These are phyloP conservation scores for Coemansia nantahalensis DNA, from an alignment of 192 early-diverging fungal species.

Conservation along the genomic window DNA sequence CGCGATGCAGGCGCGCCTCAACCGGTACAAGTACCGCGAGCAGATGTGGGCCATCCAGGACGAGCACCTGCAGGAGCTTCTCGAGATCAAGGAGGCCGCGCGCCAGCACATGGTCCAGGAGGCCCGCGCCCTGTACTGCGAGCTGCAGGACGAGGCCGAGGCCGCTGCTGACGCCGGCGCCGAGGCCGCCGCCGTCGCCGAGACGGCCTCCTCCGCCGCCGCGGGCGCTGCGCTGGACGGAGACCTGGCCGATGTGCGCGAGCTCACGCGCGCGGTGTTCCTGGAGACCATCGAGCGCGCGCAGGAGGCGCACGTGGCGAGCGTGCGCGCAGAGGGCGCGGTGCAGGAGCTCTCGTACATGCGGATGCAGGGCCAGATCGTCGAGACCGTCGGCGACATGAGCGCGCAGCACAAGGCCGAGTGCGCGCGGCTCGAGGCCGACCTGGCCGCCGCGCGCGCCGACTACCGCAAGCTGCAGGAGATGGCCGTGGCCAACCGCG, in stretches of 20 bases:
- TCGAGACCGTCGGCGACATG: slow-evolving; percentile 37
- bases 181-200: slow-evolving; percentile 16
- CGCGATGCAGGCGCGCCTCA: slow-evolving; percentile 16
- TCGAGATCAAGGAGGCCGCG: slow-evolving; percentile 34
- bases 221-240: slow-evolving; percentile 7
- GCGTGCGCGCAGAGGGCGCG: slow-evolving; percentile 7
- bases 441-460: slow-evolving; percentile 7
- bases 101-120: slow-evolving; percentile 45
- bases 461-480: slow-evolving; percentile 33
- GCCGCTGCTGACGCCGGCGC: slow-evolving; percentile 16
- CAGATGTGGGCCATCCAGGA: slow-evolving; percentile 16
- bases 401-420: slow-evolving; percentile 30
- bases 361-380: slow-evolving; percentile 42
- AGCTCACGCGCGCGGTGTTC: slow-evolving; percentile 12
- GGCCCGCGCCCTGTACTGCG: slow-evolving; percentile 30
- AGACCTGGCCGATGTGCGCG: slow-evolving; percentile 10
- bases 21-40: slow-evolving; percentile 32
- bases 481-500: slow-evolving; percentile 12
- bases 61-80: slow-evolving; percentile 9
- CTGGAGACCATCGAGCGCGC: slow-evolving; percentile 21
- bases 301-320: slow-evolving; percentile 9
- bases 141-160: slow-evolving; percentile 32
- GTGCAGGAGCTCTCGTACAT: slow-evolving; percentile 29
- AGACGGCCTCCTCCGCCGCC: slow-evolving; percentile 13
- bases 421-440: slow-evolving; percentile 13